Conservation (phyloP, 2,329 filamentous ascomycete genomes). For the Arthrobotrys pseudoclavata region DNA sequence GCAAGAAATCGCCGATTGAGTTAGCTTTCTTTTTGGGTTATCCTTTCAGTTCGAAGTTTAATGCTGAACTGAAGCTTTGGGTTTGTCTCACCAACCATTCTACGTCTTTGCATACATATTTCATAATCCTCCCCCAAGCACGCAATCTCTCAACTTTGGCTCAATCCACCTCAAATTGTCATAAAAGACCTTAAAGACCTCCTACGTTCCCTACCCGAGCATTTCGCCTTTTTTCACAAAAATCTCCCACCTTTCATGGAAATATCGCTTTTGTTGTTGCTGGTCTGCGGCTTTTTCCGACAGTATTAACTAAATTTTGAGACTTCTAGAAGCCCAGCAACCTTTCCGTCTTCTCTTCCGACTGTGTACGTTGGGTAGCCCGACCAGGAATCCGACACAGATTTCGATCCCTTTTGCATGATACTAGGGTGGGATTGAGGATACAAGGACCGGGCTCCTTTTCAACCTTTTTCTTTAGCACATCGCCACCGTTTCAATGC, state of each 20-base stretch:
- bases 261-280: constrained; percentile 12
- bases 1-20: constrained; percentile 57
- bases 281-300: constrained; percentile 21
- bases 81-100: constrained; percentile 60
- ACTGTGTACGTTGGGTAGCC: constrained; percentile 7
- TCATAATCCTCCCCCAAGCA: not conserved
- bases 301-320: constrained; percentile 44
- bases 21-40: constrained; percentile 55
- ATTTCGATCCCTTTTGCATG: constrained; percentile 17
- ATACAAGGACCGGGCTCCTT: constrained; percentile 6
- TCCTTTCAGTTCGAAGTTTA: constrained; percentile 38
- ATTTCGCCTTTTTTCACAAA: constrained; percentile 36
- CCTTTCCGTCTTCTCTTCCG: constrained; percentile 10
- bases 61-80: constrained; percentile 59
- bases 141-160: constrained; percentile 43
- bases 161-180: constrained; percentile 54
- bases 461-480: constrained; percentile 24
- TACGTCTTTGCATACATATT: constrained; percentile 42
- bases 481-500: constrained; percentile 45
- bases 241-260: constrained; percentile 32
- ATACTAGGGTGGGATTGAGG: constrained; percentile 20
- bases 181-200: constrained; percentile 47
- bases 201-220: constrained; percentile 15
- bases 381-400: constrained; percentile 17
- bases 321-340: constrained; percentile 33